Percentiles rank a stretch among this genome's conserved stretches.
These are phyloP conservation scores for Mycena galopus DNA, from an alignment of 768 basidiomycete genomes.

Conservation along the genomic window DNA sequence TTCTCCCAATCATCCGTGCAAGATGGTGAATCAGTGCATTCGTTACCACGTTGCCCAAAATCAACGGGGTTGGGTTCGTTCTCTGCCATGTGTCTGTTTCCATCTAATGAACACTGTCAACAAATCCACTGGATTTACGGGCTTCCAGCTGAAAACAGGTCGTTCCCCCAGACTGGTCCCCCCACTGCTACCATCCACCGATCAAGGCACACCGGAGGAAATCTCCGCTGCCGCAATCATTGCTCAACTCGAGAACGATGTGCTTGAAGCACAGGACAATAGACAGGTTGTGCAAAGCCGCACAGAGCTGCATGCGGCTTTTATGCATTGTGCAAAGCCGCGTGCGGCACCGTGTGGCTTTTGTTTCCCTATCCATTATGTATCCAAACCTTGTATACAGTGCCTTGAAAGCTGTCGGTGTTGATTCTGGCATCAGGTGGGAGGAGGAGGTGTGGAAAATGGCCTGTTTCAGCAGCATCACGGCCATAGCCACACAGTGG, in stretches of 20 bases:
- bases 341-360: too few relatives aligned
- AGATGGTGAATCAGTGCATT: slow-evolving; percentile 39
- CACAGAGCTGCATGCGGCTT: too few relatives aligned
- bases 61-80: slow-evolving; percentile 42
- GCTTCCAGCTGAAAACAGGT: slow-evolving; percentile 40
- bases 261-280: slow-evolving; percentile 43
- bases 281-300: too few relatives aligned
- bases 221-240: background rate
- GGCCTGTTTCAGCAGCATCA: too few relatives aligned
- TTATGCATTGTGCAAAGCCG: too few relatives aligned
- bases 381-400: too few relatives aligned
- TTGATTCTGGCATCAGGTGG: too few relatives aligned
- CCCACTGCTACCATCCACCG: slow-evolving; percentile 9
- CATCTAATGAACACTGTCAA: slow-evolving; percentile 42
- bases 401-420: too few relatives aligned
- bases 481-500: too few relatives aligned
- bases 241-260: slow-evolving; percentile 24
- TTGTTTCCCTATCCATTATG: too few relatives aligned
- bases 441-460: too few relatives aligned
- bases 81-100: slow-evolving; percentile 38
- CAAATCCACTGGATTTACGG: slow-evolving; percentile 38
- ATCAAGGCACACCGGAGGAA: background rate
- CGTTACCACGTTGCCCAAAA: slow-evolving; percentile 37
- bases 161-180: slow-evolving; percentile 37
- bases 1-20: slow-evolving; percentile 2